Conservation (phyloP, 768 basidiomycete genomes). For the Rhizopogon sp. region DNA sequence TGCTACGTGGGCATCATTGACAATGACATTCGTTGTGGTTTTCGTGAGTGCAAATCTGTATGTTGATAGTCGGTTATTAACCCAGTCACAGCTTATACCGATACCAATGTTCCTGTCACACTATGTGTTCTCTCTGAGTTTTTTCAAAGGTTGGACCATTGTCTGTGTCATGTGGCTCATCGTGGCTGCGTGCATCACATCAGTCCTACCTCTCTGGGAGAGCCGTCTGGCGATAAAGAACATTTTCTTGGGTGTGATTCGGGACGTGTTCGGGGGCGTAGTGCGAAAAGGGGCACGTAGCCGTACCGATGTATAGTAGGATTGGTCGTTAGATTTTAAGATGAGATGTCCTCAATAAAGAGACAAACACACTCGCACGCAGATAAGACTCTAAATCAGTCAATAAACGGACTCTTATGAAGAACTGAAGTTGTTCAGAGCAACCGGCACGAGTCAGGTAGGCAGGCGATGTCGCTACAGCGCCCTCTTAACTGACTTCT, state of each 20-base stretch:
- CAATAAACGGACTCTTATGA: too few species aligned
- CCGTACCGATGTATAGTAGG: neutral
- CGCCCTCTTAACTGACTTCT: too few species aligned
- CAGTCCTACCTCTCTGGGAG: constrained; percentile 13
- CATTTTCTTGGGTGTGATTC: constrained; percentile 7
- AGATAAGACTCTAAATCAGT: too few species aligned
- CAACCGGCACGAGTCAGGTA: neutral
- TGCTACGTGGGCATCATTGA: constrained; percentile 10
- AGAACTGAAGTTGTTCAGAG: neutral
- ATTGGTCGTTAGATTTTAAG: neutral
- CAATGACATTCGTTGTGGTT: constrained; percentile 11
- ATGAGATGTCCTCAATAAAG: too few species aligned
- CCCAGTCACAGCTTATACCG: constrained; percentile 9
- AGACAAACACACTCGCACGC: too few species aligned
- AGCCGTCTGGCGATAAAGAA: constrained; percentile 9
- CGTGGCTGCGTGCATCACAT: constrained; percentile 12
- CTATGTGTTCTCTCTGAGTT: constrained; percentile 11
- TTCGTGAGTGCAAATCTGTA: constrained; percentile 3
- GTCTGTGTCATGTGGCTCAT: constrained; percentile 13
- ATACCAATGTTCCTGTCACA: constrained; percentile 15
- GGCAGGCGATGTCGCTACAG: too few species aligned
- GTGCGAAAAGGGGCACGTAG: neutral
- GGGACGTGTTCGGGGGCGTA: constrained; percentile 2
- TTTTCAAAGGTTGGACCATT: constrained; percentile 15
- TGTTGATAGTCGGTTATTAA: neutral